Evolutionary conservation across 495 filamentous ascomycete genomes (phyloP).

Genomic region (Penicillium malachiteum): DNA sequence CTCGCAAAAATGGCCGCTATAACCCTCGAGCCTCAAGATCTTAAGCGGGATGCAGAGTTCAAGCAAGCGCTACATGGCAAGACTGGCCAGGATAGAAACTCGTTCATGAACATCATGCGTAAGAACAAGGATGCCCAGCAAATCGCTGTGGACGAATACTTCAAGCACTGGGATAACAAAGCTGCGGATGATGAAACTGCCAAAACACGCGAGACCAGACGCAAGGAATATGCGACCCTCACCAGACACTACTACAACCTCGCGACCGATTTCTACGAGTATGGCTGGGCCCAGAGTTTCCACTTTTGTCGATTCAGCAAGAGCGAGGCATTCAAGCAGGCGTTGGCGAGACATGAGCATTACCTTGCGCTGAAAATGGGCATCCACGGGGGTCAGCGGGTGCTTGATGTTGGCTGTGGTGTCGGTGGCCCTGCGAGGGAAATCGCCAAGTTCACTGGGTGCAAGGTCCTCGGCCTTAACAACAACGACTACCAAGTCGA

Average conservation of each 20-base stretch:
- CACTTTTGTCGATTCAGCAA: constrained; percentile 92
- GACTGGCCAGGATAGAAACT: not conserved
- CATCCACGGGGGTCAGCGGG: constrained; percentile 72
- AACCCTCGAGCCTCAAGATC: constrained; percentile 1
- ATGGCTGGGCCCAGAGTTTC: constrained; percentile 87
- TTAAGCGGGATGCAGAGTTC: not conserved
- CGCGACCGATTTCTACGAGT: constrained; percentile 87
- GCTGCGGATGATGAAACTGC: not conserved
- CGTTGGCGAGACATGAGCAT: constrained; percentile 92
- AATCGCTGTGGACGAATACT: constrained; percentile 1
- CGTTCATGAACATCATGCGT: not conserved
- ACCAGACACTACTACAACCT: constrained; percentile 78
- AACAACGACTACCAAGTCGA: constrained; percentile 99
- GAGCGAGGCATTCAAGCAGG: constrained; percentile 81
- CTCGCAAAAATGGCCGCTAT: not conserved
- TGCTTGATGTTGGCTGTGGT: constrained; percentile 95
- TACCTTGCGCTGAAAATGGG: constrained; percentile 87
- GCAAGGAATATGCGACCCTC: constrained; percentile 4
- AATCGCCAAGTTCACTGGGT: constrained; percentile 87
- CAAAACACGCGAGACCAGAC: not conserved
- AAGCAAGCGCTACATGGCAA: constrained; percentile 3
- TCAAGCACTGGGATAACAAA: constrained; percentile 7
- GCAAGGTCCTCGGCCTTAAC: constrained; percentile 84
- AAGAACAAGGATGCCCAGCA: constrained; percentile 2
- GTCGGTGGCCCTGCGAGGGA: constrained; percentile 90